Base-by-base conservation (phyloP, 148 eudicot species). In the Camellia sinensis region DNA sequence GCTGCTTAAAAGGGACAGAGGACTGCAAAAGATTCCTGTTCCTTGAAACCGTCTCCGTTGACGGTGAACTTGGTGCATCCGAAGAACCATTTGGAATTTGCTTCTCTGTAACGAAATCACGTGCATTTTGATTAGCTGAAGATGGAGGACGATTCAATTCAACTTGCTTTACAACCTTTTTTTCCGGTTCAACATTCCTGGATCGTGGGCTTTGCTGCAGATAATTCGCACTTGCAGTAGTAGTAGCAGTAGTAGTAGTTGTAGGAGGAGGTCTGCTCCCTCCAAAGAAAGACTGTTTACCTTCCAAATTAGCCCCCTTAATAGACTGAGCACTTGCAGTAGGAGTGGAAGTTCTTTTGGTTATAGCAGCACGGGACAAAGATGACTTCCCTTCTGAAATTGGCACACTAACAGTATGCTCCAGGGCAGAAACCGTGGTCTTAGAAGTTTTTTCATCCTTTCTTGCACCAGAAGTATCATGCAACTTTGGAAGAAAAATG, bases 71-170 rank as follows among this genome's bases (percentile, higher is more conserved):
- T 60, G 84, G 79, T 22, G 52, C 73, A 75, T 86, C 88, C 76
- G 80, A 67, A 71, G 80, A 67, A 71, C 80, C 74, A 71, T 78
- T 80, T 7, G 72, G 80, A 77, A 79, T 64, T 40, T 88, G 87
- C 82, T 78, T 87, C 67, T 83, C 71, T 76, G 83, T 64, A 59
- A 78, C 48, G 71, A 81, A 8, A 75, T 73, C 77, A 77, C 83
- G 64, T 18, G 79, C 73, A 52, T 80, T 91, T 48, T 78, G 90
- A 84, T 73, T 75, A 75, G 80, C 79, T 66, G 82, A 37, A 48
- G 86, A 78, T 65, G 92, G 91, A 71, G 88, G 89, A 70, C 89
- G 71, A 76, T 84, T 91, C 37, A 81, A 82, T 78, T 91, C 93
- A 75, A 88, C 90, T 84, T 82, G 87, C 82, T 85, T 88, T 17